Evolutionary conservation across 495 filamentous ascomycete genomes (phyloP), one percentile per base, ranked within the genome.

Genomic region (Lentithecium fluviatile): DNA sequence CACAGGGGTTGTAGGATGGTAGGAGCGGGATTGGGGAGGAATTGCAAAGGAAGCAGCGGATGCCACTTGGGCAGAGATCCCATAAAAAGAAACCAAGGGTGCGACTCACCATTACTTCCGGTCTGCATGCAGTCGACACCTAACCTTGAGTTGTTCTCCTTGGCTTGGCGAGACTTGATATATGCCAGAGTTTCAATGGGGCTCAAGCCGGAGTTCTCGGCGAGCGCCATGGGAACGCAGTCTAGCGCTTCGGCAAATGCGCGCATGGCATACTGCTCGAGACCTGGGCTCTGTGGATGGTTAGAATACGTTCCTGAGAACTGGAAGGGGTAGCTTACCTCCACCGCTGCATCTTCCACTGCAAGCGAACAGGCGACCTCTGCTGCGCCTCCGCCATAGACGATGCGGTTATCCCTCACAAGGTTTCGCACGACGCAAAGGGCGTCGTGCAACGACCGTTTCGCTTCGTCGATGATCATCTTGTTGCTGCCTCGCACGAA

Each of bases 381-480:
- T 21, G 94, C 94, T 45, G 95, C 90, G 70, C 95, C 94, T 65
- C 94, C 94, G 60, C 94, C 94, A 72, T 97, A 99, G n/a, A 99
- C 94, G 34, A 99, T 88, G 55, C 94, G 88, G 79, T 97, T 97
- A 74, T 99, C 94, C 53, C 82, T 83, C 42, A 99, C 93, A 19
- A 99, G 80, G 74, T 99, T 99, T 60, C 94, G 89, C 34, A 97
- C 94, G 26, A 99, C 94, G 74, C 94, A 99, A 46, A 99, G 84
- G 38, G 94, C 94, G 74, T 99, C 94, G 75, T 97, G 94, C 60
- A 97, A 81, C 50, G 93, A 96, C 65, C 95, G 88, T 80, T 96
- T 96, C 45, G 94, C 95, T 74, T 99, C 95, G 74, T 99, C 95
- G 71, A 97, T 97, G 71, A 98, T 96, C 94, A 99, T 99, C 82